phyloP scores from a whole-genome alignment of 2,329 filamentous ascomycete genomes.

The Penicillium glabrum region DNA sequence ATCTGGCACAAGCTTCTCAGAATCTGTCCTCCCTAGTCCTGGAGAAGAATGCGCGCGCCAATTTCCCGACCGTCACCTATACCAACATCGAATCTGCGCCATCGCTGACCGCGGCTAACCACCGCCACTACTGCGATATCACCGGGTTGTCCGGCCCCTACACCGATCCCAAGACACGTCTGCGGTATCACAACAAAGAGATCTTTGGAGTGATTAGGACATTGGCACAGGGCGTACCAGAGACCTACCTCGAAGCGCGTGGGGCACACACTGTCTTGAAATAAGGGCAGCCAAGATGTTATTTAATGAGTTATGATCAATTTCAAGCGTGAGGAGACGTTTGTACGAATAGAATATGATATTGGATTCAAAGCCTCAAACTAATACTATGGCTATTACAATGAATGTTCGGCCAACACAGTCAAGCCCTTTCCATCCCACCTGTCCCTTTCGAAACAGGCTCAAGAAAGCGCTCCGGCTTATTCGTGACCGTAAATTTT shows the following conservation, averaged over 20 bases:
- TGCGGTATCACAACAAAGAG: constrained; percentile 92
- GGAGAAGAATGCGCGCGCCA: constrained; percentile 66
- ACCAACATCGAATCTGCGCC: constrained; percentile 96
- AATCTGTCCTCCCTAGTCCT: constrained; percentile 84
- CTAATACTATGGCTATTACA: background rate
- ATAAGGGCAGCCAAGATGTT: constrained; percentile 41
- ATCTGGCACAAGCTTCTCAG: constrained; percentile 85
- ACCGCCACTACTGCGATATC: constrained; percentile 92
- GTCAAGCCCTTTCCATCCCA: constrained; percentile 93
- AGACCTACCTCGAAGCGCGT: constrained; percentile 84
- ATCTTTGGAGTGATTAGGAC: constrained; percentile 81
- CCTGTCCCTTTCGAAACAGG: constrained; percentile 73
- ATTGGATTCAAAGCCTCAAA: background rate
- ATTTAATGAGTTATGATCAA: background rate
- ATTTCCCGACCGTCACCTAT: constrained; percentile 69
- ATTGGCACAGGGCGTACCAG: constrained; percentile 77
- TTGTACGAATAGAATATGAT: background rate
- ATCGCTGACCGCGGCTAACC: constrained; percentile 72
- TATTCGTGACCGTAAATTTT: constrained; percentile 78
- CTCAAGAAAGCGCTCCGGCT: constrained; percentile 96
- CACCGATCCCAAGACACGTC: constrained; percentile 87
- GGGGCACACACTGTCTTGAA: constrained; percentile 93
- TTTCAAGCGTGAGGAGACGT: background rate
- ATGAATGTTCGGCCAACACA: constrained; percentile 79
- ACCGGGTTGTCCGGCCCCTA: constrained; percentile 91